A percentile compares a stretch with the other conserved stretches of the same genome.
Evolutionary conservation across 2,329 filamentous ascomycete genomes (phyloP).

Genomic region (Microdochium paspali): DNA sequence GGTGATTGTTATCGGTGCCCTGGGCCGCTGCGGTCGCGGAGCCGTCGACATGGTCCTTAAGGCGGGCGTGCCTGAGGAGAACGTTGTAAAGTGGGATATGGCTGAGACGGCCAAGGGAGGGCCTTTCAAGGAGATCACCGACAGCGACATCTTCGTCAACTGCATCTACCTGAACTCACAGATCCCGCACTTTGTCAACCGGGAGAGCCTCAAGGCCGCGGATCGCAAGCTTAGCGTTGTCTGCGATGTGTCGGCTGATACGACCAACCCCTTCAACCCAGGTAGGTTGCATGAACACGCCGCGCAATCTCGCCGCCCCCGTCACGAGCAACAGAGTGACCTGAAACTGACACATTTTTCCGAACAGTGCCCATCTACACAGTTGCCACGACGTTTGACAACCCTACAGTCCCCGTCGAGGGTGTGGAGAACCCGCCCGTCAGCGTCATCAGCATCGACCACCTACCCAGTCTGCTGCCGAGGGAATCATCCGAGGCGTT

Average conservation of each 20-base stretch:
- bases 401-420: constrained; percentile 73
- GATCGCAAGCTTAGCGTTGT: constrained; percentile 69
- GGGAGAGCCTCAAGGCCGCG: constrained; percentile 55
- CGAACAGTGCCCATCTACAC: constrained; percentile 64
- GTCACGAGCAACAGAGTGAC: not conserved
- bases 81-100: constrained; percentile 65
- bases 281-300: too few relatives aligned
- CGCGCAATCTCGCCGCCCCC: constrained; percentile 2
- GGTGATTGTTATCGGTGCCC: constrained; percentile 75
- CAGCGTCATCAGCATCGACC: constrained; percentile 80
- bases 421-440: constrained; percentile 51
- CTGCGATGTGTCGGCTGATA: constrained; percentile 71
- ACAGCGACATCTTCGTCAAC: constrained; percentile 73
- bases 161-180: constrained; percentile 77
- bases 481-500: constrained; percentile 84
- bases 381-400: constrained; percentile 76
- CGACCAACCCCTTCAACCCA: constrained; percentile 59
- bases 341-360: not conserved
- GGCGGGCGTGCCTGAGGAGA: constrained; percentile 60
- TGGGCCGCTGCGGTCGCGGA: constrained; percentile 77
- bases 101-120: constrained; percentile 68
- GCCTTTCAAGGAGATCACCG: constrained; percentile 69
- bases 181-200: constrained; percentile 74
- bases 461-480: constrained; percentile 74
- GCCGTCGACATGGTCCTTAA: constrained; percentile 72